A percentile compares a stretch with the other conserved stretches of the same genome.
Conservation (phyloP, 106 monocot genomes). For the Iris macrosiphon region DNA sequence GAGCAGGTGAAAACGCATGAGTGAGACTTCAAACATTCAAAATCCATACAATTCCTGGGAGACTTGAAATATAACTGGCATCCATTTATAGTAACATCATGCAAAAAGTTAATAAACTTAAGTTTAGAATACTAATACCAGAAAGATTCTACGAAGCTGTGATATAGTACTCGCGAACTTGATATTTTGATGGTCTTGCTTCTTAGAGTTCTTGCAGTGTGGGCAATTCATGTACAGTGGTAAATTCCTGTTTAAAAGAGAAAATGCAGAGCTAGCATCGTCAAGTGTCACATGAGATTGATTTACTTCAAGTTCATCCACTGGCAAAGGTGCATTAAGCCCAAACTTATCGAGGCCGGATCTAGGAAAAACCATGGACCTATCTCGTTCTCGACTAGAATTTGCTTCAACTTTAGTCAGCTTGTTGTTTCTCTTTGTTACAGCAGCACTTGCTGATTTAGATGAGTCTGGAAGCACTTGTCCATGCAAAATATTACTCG, state of each 20-base stretch:
- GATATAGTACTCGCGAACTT: slow-evolving; percentile 83
- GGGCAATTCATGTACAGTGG: slow-evolving; percentile 97
- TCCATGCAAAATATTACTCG: slow-evolving; percentile 16
- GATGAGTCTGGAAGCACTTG: slow-evolving; percentile 13
- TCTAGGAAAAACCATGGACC: slow-evolving; percentile 10
- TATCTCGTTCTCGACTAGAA: slow-evolving; percentile 13
- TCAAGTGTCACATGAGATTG: slow-evolving; percentile 20
- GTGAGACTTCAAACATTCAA: neutral
- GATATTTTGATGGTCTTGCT: slow-evolving; percentile 25
- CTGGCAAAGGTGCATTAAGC: neutral
- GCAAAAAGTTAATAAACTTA: neutral
- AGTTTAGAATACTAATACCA: slow-evolving; percentile 39
- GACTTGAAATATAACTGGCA: neutral
- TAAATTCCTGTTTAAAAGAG: slow-evolving; percentile 71
- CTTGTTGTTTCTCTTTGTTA: slow-evolving; percentile 6
- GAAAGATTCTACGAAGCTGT: slow-evolving; percentile 91
- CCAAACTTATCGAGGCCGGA: neutral
- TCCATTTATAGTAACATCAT: neutral
- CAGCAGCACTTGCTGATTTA: slow-evolving; percentile 9
- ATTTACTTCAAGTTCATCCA: slow-evolving; percentile 21
- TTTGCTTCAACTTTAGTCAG: slow-evolving; percentile 2
- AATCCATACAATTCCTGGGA: neutral
- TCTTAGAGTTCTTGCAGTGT: slow-evolving; percentile 46
- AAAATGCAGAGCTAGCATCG: slow-evolving; percentile 46
- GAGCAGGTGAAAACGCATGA: neutral